A percentile compares a stretch with the other conserved stretches of the same genome.
These are phyloP conservation scores for Aspergillus ochraceus DNA, from an alignment of 2,329 filamentous ascomycete genomes.

Conservation along the genomic window DNA sequence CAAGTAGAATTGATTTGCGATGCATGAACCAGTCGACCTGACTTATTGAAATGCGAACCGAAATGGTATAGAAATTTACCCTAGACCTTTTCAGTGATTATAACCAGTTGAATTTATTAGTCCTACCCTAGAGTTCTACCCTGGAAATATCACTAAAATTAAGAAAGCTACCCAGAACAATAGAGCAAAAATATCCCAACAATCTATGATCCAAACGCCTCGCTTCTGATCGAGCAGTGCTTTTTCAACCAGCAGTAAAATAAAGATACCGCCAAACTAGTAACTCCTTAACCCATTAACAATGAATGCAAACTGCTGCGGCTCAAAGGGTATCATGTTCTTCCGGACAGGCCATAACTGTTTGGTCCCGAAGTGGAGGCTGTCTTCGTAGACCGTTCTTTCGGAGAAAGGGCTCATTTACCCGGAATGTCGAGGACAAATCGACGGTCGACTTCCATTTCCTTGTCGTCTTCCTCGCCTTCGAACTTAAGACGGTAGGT, in stretches of 20 bases:
- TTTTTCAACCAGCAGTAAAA: not conserved
- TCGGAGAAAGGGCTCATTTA: conserved; percentile 31
- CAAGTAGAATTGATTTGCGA: not conserved
- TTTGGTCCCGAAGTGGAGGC: not conserved
- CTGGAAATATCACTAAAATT: not conserved
- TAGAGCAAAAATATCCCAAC: not conserved
- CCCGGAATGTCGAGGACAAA: conserved; percentile 73
- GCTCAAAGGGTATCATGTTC: not conserved
- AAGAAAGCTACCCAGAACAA: not conserved
- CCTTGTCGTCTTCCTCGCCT: conserved; percentile 70
- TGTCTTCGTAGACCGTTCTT: conserved; percentile 1
- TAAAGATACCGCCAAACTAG: not conserved
- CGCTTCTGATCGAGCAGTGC: not conserved
- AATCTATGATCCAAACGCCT: not conserved
- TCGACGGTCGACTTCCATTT: conserved; percentile 72
- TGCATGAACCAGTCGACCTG: no score
- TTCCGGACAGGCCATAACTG: not conserved
- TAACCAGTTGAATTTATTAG: not conserved
- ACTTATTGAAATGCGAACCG: no score
- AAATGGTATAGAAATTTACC: no score
- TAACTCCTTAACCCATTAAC: not conserved
- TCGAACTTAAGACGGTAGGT: conserved; percentile 68
- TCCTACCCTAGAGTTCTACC: not conserved
- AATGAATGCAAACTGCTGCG: not conserved
- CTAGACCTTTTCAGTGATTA: not conserved